These are phyloP conservation scores for Sugiyamaella qingdaonensis DNA, from an alignment of 805 yeast genomes.

Conservation along the genomic window DNA sequence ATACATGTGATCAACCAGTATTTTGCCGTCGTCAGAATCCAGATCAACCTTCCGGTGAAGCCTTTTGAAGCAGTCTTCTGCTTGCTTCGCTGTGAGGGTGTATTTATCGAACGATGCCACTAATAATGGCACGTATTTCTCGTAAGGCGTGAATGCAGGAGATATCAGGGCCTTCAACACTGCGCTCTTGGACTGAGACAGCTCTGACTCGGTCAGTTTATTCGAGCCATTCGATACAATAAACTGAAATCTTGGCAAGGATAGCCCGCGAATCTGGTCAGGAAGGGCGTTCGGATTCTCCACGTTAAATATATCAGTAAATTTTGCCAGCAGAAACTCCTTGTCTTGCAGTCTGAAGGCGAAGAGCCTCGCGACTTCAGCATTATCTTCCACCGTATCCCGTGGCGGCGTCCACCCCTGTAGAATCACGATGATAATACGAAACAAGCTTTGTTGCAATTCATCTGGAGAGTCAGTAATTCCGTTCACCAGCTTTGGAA, in stretches of 20 bases:
- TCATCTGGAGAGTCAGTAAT: constrained; percentile 38
- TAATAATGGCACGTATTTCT: constrained; percentile 46
- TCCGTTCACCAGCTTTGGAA: constrained; percentile 47
- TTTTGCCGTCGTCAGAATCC: constrained; percentile 41
- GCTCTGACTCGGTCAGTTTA: constrained; percentile 46
- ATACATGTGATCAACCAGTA: constrained; percentile 32
- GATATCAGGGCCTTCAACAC: constrained; percentile 41
- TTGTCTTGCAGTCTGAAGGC: constrained; percentile 39
- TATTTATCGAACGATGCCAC: constrained; percentile 62
- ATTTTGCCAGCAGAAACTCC: constrained; percentile 42
- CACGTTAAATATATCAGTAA: constrained; percentile 56
- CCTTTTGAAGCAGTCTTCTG: constrained; percentile 50
- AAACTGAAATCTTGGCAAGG: constrained; percentile 51
- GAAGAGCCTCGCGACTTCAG: constrained; percentile 35
- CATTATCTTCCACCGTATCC: constrained; percentile 43
- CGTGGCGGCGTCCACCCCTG: constrained; percentile 46
- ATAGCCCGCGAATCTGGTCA: constrained; percentile 45
- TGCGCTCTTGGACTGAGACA: constrained; percentile 40
- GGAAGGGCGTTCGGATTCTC: not conserved
- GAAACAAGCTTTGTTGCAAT: not conserved
- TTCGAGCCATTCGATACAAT: constrained; percentile 69
- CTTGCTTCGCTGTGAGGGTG: constrained; percentile 51
- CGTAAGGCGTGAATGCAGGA: constrained; percentile 38
- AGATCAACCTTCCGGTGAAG: constrained; percentile 40
- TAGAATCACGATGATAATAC: constrained; percentile 52